Conservation (phyloP, 2,329 filamentous ascomycete species). For the Capronia americana region DNA sequence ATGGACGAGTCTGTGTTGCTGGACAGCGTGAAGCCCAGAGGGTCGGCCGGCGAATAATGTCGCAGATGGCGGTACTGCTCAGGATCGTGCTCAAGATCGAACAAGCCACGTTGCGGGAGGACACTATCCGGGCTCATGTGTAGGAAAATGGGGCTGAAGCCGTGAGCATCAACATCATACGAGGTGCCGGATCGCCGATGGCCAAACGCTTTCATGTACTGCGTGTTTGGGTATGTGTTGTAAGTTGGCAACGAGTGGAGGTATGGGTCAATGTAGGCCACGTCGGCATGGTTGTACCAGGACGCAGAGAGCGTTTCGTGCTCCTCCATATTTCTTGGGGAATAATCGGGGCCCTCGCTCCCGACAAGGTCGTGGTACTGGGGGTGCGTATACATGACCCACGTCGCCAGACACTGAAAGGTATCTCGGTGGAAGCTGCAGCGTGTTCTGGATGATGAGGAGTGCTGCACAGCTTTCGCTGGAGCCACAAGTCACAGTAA, state of each 20-base stretch:
- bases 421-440: background rate
- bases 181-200: constrained; percentile 11
- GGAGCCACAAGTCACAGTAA: background rate
- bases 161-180: constrained; percentile 31
- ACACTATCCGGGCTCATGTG: background rate
- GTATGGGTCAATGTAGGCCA: constrained; percentile 26
- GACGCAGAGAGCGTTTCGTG: constrained; percentile 4
- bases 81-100: constrained; percentile 14
- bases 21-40: constrained; percentile 26
- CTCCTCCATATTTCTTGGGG: background rate
- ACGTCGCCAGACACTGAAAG: background rate
- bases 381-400: constrained; percentile 21
- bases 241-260: constrained; percentile 18
- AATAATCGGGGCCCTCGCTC: constrained; percentile 22
- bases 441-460: background rate
- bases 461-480: background rate
- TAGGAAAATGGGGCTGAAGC: constrained; percentile 21
- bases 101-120: constrained; percentile 15
- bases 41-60: constrained; percentile 33
- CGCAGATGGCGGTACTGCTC: constrained; percentile 25
- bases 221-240: constrained; percentile 13
- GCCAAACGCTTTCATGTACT: constrained; percentile 2
- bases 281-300: constrained; percentile 15
- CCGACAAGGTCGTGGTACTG: constrained; percentile 26
- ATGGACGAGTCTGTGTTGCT: constrained; percentile 26